phyloP scores from a whole-genome alignment of 345 rosid species.

The Aquilaria yunnanensis region DNA sequence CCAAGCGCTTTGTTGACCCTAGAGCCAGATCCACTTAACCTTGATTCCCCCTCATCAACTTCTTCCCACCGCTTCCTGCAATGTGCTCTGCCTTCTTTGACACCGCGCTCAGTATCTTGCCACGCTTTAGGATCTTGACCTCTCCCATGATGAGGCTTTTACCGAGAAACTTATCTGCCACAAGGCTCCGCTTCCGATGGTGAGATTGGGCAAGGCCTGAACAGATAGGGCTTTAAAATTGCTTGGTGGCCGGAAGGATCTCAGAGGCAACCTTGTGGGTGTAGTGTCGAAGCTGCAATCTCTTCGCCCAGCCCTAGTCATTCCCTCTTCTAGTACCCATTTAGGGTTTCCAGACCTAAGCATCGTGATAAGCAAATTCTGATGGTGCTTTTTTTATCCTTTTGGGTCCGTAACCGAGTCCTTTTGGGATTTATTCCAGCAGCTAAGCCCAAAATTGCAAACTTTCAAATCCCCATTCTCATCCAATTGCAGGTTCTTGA shows the following conservation, averaged over 20 bases:
- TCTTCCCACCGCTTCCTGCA: constrained; percentile 1
- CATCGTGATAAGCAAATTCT: too few relatives aligned
- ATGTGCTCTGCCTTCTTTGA: neutral
- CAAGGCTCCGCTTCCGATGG: constrained; percentile 23
- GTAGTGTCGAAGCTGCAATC: too few relatives aligned
- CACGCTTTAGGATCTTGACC: constrained; percentile 64
- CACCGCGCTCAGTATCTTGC: constrained; percentile 24
- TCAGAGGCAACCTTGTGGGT: too few relatives aligned
- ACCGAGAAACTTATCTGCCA: constrained; percentile 23
- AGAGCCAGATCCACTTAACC: constrained; percentile 19
- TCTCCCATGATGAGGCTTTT: constrained; percentile 41
- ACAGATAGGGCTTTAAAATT: constrained; percentile 11
- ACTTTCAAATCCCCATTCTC: constrained; percentile 21
- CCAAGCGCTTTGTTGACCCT: constrained; percentile 38
- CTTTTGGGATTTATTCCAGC: too few relatives aligned
- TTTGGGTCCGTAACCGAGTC: too few relatives aligned
- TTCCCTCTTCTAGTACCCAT: too few relatives aligned
- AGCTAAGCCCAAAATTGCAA: constrained; percentile 19
- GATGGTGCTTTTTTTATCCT: too few relatives aligned
- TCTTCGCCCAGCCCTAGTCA: too few relatives aligned
- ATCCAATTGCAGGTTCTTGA: constrained; percentile 21
- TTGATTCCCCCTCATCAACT: neutral
- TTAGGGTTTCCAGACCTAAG: too few relatives aligned
- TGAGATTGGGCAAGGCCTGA: constrained; percentile 17
- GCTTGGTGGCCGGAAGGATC: constrained; percentile 14